Conservation (phyloP, 257 asterid species). For the Lavandula angustifolia region DNA sequence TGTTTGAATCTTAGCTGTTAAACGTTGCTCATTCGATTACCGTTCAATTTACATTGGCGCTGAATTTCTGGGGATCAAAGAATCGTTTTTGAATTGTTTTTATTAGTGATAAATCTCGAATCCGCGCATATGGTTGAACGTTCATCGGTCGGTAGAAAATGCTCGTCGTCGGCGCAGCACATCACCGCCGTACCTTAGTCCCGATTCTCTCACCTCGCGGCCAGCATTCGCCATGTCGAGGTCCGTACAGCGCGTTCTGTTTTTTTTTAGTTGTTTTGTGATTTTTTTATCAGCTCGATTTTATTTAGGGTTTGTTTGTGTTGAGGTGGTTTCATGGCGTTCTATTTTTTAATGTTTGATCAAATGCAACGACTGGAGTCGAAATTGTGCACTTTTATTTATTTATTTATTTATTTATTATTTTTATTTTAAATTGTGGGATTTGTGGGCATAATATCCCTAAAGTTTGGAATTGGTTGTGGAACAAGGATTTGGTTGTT, state of each 20-base stretch:
- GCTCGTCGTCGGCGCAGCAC: slow-evolving; percentile 37
- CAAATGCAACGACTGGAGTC: too few relatives aligned
- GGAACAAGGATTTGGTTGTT: neutral
- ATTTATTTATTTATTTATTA: too few relatives aligned
- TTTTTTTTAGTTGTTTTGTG: too few relatives aligned
- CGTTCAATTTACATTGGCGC: neutral
- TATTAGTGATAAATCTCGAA: slow-evolving; percentile 13
- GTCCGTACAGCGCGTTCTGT: slow-evolving; percentile 30
- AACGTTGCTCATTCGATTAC: neutral
- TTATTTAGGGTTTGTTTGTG: neutral
- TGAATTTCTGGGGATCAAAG: neutral
- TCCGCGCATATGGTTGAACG: slow-evolving; percentile 35
- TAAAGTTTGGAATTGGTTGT: slow-evolving; percentile 15
- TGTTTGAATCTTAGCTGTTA: neutral
- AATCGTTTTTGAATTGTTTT: neutral
- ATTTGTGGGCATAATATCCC: neutral
- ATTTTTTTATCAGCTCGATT: neutral
- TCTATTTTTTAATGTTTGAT: too few relatives aligned
- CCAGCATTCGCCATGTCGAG: slow-evolving; percentile 48
- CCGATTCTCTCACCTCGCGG: slow-evolving; percentile 9
- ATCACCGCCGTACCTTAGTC: slow-evolving; percentile 35
- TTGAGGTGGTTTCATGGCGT: neutral
- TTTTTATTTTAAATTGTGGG: too few relatives aligned
- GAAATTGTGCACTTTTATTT: too few relatives aligned
- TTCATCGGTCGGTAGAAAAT: slow-evolving; percentile 36